Evolutionary conservation across 495 filamentous ascomycete genomes (phyloP), one percentile per base, ranked within the genome.

Genomic region (Bathelium albidoporum): DNA sequence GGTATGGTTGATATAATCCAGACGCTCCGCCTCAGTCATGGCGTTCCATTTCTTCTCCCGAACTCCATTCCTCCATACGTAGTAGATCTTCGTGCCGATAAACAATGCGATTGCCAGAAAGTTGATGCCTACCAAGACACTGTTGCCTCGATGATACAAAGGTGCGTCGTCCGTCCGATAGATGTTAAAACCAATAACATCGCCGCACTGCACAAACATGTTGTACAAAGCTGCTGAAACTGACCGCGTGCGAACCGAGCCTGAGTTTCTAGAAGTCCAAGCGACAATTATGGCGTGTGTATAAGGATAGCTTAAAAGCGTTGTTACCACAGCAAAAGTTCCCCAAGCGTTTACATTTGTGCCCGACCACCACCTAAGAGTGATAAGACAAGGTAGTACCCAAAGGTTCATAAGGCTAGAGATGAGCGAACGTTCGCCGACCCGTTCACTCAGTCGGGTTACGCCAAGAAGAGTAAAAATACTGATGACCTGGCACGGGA

Each of bases 161-260:
- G 75, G 74, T 7, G 55, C 44, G 44, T 77, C 75, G 39, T 71
- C 58, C 31, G 59, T 49, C 16, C 74, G 74, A 62, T 77, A 78
- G 52, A 78, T 73, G 28, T 78, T 71, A 14, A 69, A 72, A 1
- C 64, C 60, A 36, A 76, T 73, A 1, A 79, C 60, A 16, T 70
- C 67, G 16, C 73, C 72, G 11, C 74, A 39, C 61, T 79, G 78
- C 10, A 79, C 75, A 60, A 75, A 70, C 14, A 77, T 74, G 59
- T 80, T 80, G 68, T 80, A 79, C 20, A 71, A 70, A 5, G 78
- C 78, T 0, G 77, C 75, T 20, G 77, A 73, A 18, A 80, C 71
- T 1, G 78, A 70, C 3, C 78, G 68, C 58, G 75, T 76, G 55
- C 73, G 72, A 2, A 79, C 77, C 61, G 75, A 68, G 59, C 73